A percentile compares a stretch with the other conserved stretches of the same genome.
Conservation (phyloP, 176 grass and related monocot species). For the Hordeum vulgare region DNA sequence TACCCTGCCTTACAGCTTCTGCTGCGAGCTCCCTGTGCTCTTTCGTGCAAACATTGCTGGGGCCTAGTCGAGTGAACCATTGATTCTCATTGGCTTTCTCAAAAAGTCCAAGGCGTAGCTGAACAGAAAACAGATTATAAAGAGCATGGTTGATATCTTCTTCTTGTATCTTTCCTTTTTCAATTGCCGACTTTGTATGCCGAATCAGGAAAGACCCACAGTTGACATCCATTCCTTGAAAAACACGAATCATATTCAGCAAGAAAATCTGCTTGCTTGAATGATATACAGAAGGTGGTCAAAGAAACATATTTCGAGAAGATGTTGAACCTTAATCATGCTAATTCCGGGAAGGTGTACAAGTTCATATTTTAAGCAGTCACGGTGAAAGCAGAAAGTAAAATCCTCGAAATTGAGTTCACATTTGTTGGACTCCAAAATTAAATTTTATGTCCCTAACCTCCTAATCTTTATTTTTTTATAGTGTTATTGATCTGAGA, state of each 20-base stretch:
- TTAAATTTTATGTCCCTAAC: not conserved
- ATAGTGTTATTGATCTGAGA: not conserved
- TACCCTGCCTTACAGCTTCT: conserved; percentile 74
- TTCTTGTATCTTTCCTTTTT: conserved; percentile 75
- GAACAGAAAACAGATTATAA: conserved; percentile 86
- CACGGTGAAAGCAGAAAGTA: not conserved
- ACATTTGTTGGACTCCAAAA: not conserved
- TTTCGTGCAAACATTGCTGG: conserved; percentile 50
- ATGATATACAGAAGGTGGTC: not conserved
- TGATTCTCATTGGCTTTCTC: conserved; percentile 35
- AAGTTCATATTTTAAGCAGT: not conserved
- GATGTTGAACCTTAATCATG: not conserved
- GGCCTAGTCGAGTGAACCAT: conserved; percentile 47
- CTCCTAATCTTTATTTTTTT: not conserved
- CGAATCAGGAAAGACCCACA: conserved; percentile 76
- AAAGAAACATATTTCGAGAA: not conserved
- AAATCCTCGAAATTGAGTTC: not conserved
- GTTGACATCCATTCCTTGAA: conserved; percentile 96
- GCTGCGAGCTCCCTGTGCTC: conserved; percentile 75
- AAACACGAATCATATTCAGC: not conserved
- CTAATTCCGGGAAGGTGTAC: not conserved
- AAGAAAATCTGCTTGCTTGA: not conserved
- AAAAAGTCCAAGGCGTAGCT: conserved; percentile 71
- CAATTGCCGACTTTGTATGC: conserved; percentile 57
- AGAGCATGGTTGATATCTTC: conserved; percentile 71